Conservation (phyloP, 2,329 filamentous ascomycete genomes). For the Didymella lethalis region DNA sequence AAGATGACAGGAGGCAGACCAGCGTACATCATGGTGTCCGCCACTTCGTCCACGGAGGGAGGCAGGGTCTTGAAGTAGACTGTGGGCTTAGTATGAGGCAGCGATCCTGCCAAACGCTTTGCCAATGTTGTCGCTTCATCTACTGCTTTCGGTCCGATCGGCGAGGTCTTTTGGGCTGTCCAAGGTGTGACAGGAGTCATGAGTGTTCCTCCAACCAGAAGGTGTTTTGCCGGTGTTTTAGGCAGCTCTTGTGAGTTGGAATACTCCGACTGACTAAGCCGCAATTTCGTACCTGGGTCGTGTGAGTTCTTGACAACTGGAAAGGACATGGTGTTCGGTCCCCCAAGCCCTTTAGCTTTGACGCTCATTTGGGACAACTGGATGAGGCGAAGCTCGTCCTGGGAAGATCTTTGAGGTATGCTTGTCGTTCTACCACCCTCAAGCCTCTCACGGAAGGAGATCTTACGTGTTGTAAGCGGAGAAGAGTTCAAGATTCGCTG, state of each 20-base stretch:
- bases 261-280: conserved; percentile 71
- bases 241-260: conserved; percentile 55
- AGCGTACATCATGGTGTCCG: conserved; percentile 64
- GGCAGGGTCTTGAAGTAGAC: conserved; percentile 52
- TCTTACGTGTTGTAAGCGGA: conserved; percentile 15
- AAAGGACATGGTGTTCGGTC: conserved; percentile 65
- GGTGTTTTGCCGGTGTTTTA: conserved; percentile 40
- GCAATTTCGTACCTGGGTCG: conserved; percentile 67
- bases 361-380: conserved; percentile 52
- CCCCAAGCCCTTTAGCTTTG: conserved; percentile 49
- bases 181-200: conserved; percentile 43
- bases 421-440: not conserved
- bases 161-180: conserved; percentile 43
- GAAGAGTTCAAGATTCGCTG: conserved; percentile 25
- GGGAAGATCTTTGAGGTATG: conserved; percentile 7
- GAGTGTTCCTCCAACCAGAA: conserved; percentile 24
- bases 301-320: conserved; percentile 79
- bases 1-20: conserved; percentile 76
- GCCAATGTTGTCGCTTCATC: conserved; percentile 31
- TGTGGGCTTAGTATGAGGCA: conserved; percentile 28
- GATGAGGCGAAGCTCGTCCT: conserved; percentile 25
- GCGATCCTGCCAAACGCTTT: conserved; percentile 28
- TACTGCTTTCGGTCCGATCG: conserved; percentile 25
- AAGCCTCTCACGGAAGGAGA: conserved; percentile 25
- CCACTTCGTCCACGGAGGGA: conserved; percentile 57